Conservation (phyloP, 2,329 filamentous ascomycete species). For the Epichloe sylvatica region DNA sequence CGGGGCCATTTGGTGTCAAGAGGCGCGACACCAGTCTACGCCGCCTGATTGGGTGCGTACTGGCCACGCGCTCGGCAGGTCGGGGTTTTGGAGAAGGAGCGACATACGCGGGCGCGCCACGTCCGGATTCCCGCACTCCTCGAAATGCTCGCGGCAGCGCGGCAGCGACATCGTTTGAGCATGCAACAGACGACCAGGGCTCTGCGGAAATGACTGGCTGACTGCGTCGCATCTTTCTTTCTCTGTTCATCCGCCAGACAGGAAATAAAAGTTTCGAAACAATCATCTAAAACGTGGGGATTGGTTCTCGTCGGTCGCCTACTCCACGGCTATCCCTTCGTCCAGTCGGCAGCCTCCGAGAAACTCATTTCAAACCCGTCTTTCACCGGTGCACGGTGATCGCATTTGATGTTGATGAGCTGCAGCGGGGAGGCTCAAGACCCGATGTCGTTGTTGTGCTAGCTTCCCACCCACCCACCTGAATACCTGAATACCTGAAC, state of each 20-base stretch:
- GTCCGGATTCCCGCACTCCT: neutral
- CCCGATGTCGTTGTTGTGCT: too few species aligned
- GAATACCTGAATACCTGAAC: too few species aligned
- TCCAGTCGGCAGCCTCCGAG: neutral
- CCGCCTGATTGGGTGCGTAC: neutral
- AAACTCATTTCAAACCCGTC: neutral
- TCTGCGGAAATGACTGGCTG: neutral
- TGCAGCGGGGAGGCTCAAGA: too few species aligned
- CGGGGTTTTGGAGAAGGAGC: neutral
- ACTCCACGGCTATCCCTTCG: neutral
- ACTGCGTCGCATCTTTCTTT: neutral
- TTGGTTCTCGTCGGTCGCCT: neutral
- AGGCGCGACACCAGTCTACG: constrained; percentile 1
- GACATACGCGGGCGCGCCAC: neutral
- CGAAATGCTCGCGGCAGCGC: neutral
- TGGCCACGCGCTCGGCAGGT: neutral
- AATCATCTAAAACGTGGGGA: neutral
- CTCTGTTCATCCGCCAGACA: too few species aligned
- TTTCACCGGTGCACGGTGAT: too few species aligned
- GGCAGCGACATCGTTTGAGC: neutral
- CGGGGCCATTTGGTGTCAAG: neutral
- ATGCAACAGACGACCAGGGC: neutral
- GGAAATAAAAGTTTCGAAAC: neutral
- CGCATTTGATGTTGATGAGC: neutral
- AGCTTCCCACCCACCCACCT: too few species aligned